phyloP scores from a whole-genome alignment of 2,329 filamentous ascomycete species.

The Nannizziopsis arthrosporioides region DNA sequence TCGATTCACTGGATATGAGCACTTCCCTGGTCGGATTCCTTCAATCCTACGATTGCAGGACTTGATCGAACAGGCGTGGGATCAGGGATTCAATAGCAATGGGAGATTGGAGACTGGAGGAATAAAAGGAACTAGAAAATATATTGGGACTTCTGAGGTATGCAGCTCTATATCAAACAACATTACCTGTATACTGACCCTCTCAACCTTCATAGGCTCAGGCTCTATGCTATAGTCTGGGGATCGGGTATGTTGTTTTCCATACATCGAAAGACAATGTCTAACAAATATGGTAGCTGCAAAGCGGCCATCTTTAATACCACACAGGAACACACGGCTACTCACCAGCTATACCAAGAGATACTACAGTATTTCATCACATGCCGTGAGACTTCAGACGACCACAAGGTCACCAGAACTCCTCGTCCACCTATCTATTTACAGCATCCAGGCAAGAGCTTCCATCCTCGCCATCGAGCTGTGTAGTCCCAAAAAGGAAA shows the following conservation, averaged over 20 bases:
- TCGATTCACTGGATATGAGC: constrained; percentile 44
- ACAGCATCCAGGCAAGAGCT: constrained; percentile 60
- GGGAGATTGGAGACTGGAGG: constrained; percentile 75
- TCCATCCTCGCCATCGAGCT: neutral
- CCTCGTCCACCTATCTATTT: constrained; percentile 74
- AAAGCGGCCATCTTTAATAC: constrained; percentile 48
- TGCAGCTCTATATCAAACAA: constrained; percentile 7
- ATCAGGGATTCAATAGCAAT: constrained; percentile 63
- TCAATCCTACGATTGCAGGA: constrained; percentile 75
- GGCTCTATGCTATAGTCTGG: constrained; percentile 59
- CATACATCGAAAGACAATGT: neutral
- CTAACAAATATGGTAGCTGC: constrained; percentile 32
- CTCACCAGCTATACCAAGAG: constrained; percentile 50
- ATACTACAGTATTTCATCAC: constrained; percentile 64
- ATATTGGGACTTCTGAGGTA: constrained; percentile 87
- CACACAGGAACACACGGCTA: constrained; percentile 37
- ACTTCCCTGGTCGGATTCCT: constrained; percentile 53
- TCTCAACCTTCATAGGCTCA: constrained; percentile 51
- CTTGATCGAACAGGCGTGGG: constrained; percentile 78
- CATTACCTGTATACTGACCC: neutral
- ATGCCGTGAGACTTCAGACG: constrained; percentile 37
- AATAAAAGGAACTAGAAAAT: constrained; percentile 79
- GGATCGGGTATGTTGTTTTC: constrained; percentile 46
- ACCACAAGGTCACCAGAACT: constrained; percentile 58
- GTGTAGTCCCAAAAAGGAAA: neutral